Evolutionary conservation across 768 basidiomycete genomes (phyloP).

Genomic region (Termitomyces sp.): DNA sequence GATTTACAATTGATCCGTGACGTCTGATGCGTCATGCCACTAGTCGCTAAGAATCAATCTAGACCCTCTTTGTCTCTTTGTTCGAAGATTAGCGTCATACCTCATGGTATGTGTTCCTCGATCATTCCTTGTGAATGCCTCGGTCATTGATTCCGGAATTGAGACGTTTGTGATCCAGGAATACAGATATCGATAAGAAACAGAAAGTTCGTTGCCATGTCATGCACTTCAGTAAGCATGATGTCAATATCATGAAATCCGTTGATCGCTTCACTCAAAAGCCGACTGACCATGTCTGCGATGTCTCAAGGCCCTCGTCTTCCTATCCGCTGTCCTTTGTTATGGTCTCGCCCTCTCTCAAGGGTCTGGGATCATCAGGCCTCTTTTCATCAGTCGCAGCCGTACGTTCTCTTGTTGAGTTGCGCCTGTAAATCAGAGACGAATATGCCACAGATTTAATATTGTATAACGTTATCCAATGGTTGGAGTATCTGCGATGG

Average conservation of each 20-base stretch:
- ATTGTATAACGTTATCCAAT: background rate
- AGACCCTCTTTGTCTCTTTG: too few species aligned
- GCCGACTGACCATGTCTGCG: background rate
- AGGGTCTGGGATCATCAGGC: background rate
- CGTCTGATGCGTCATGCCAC: too few species aligned
- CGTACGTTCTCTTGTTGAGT: background rate
- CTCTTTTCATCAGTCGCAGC: background rate
- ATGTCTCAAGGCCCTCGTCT: background rate
- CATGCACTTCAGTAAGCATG: background rate
- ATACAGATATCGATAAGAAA: background rate
- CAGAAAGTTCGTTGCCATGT: background rate
- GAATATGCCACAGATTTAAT: background rate
- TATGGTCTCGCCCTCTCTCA: background rate
- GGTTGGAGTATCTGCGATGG: background rate
- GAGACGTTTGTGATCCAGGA: background rate
- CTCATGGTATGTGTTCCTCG: too few species aligned
- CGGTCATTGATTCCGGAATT: background rate
- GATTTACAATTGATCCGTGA: too few species aligned
- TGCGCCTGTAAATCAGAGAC: too few species aligned
- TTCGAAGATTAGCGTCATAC: too few species aligned
- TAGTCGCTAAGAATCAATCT: background rate
- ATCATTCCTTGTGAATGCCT: background rate
- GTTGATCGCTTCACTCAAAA: background rate
- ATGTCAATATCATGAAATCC: background rate
- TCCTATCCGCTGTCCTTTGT: background rate